Base-by-base conservation (phyloP, 805 yeast species). In the Starmerella gropengiesseri region DNA sequence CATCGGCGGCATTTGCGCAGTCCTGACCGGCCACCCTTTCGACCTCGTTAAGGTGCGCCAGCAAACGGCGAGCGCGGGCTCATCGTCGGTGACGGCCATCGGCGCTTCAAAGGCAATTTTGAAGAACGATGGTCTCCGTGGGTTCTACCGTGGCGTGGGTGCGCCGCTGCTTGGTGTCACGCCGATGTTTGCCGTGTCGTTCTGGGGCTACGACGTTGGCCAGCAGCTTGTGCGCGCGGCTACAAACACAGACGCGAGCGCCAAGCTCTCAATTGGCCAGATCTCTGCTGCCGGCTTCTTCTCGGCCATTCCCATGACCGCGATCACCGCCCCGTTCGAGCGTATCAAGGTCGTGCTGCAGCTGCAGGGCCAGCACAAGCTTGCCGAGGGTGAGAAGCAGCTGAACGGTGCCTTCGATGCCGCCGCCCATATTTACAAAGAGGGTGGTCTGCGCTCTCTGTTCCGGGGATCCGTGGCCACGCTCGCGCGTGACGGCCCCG, bases 161-260 rank as follows among this genome's bases (percentile, higher is more conserved):
- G 95, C 97, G 12, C 98, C 98, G 3, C 65, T 89, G 40, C 59
- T 83, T n/a, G 98, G 98, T 19, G 96, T 89, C 18, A 91, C 97
- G 0, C 98, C 98, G 22, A 91, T 89, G 83, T 91, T 91, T 68
- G 97, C 97, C 2, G 91, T 91, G 19, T 81, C 94, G 2, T 89
- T 89, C 67, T 89, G 98, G 97, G 97, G 97, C 57, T 89, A 91
- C 62, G 96, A 86, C 58, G 69, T 84, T 41, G 97, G 97, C 49
- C 86, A 85, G 65, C 75, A 75, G 49, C 45, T 89, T 3, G 93
- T 87, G 3, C 54, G 73, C 1, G 51, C 61, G 3, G 62, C 56
- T 12, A 69, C 70, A 6, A 55, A 58, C 8, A 52, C 60, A 7
- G 51, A 58, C 4, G 62, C 66, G 23, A 54, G 61, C 14, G 59